Conservation (phyloP, 2,329 filamentous ascomycete species). For the Fusarium annulatum region DNA sequence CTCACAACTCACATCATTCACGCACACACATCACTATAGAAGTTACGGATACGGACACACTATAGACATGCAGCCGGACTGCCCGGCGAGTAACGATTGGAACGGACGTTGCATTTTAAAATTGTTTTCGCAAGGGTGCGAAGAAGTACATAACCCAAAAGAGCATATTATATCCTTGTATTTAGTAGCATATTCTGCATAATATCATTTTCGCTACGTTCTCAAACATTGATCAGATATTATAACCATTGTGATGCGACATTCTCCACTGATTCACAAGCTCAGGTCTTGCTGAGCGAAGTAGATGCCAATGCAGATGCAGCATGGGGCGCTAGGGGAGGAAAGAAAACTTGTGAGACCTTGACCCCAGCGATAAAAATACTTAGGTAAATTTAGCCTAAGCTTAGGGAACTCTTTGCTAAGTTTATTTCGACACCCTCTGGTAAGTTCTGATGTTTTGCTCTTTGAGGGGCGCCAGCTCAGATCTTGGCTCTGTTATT, state of each 20-base stretch:
- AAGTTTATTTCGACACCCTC: too few species aligned
- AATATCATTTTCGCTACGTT: conserved; percentile 28
- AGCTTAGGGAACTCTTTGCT: too few species aligned
- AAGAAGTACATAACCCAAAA: conserved; percentile 22
- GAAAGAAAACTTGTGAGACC: too few species aligned
- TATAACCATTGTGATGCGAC: background rate
- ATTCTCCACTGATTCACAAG: background rate
- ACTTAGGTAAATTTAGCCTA: too few species aligned
- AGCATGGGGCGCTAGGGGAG: too few species aligned
- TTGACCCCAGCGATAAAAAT: too few species aligned
- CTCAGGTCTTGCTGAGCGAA: background rate
- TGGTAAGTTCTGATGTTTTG: too few species aligned
- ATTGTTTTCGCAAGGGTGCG: conserved; percentile 3
- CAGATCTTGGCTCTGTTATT: too few species aligned
- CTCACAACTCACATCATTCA: background rate
- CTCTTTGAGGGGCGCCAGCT: too few species aligned
- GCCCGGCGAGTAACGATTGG: conserved; percentile 28
- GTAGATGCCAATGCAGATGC: background rate
- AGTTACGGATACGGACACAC: background rate
- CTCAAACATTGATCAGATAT: background rate
- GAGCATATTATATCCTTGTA: conserved; percentile 35
- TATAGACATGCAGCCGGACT: conserved; percentile 26
- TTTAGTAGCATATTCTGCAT: conserved; percentile 27
- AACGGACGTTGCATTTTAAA: conserved; percentile 28
- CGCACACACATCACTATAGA: conserved; percentile 2